Base-by-base conservation (phyloP, 768 basidiomycete genomes). In the Leccinum boreale region DNA sequence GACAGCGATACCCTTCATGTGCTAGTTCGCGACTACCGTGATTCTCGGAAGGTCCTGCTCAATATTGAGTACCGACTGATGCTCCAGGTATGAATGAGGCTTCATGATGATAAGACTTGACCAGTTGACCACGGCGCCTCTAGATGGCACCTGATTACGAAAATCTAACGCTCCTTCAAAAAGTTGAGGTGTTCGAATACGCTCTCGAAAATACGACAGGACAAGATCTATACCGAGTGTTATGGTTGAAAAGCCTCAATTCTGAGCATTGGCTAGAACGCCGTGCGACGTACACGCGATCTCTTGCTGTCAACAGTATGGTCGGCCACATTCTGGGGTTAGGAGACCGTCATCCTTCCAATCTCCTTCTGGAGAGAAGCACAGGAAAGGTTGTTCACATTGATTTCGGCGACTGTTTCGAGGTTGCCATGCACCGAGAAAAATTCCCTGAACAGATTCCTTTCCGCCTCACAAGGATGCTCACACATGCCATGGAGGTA, bases 121-220 rank as follows among this genome's bases (percentile, higher is more conserved):
- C 21, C 33, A 47, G 19, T 51, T 62, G 21, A 63, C 54, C 21
- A 39, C 12, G 39, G 12, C 44, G 42, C 46, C 33, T 54, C 39
- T 63, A 98, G 94, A 98, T 98, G 96, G 97, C 97, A 9, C 96
- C 97, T 10, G 96, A 98, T 69, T 99, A 98, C 72, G 96, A 98
- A 72, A 92, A 88, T 66, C 78, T 98, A 29, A 93, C 89, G 29
- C 78, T 98, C 5, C 81, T 99, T 51, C 96, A 99, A 71, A 99
- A 99, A 78, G 92, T 99, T 42, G 97, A 99, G 70, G 97, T 99
- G 3, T 99, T 99, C 75, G 94, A 98, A 73, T 98, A 98, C 65
- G 95, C 97, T 6, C 79, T 98, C 46, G 95, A 98, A 73, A 98
- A 98, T 67, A 98, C 97, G 2, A 98, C 94, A 0, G 97, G 97